Evolutionary conservation across 108 stramenopile genomes (phyloP), one percentile per base, ranked within the genome.

Genomic region (Aureococcus anophagefferens): DNA sequence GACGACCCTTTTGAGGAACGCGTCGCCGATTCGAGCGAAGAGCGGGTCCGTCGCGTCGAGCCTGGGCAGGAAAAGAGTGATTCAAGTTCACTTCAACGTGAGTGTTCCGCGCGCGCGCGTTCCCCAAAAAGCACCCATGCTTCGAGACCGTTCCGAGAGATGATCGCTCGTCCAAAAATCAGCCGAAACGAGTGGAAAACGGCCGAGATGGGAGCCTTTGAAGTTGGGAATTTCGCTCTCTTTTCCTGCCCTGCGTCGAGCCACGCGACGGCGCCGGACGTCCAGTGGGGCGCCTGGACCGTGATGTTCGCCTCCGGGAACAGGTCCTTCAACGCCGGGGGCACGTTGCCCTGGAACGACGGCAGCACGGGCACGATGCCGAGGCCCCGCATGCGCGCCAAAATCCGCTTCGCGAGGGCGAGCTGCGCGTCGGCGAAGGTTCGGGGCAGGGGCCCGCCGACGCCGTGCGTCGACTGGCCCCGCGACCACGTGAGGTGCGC

Each of bases 321-420:
- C 31, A 81, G 62, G 29, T 28, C 25, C 64, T 67, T 65, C 65
- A 85, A 67, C 73, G 77, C 76, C 30, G 77, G 67, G 0, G 85
- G 85, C 16, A 81, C 78, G 65, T 83, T 83, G 14, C 85, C 85
- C 66, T 85, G 82, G 79, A 85, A 85, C 18, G 74, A 78, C 5
- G 85, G 85, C 40, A 85, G 64, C 16, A 75, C 66, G 29, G 81
- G 78, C 13, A 83, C 74, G 35, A 85, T 83, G 17, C 80, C 82
- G 7, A 85, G 70, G 44, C 59, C 66, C 25, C 80, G 71, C 36
- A 83, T 63, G 30, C 85, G 77, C 32, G 74, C 77, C 31, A 85
- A 65, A 51, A 85, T 85, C 62, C 59, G 35, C 32, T 75, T 59
- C 34, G 73, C 64, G 30, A 85, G 44, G 21, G 36, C 36, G 77